Percentiles rank a stretch among this genome's conserved stretches.
phyloP scores from a whole-genome alignment of 2,329 filamentous ascomycete species.

The Pseudogymnoascus sp. region DNA sequence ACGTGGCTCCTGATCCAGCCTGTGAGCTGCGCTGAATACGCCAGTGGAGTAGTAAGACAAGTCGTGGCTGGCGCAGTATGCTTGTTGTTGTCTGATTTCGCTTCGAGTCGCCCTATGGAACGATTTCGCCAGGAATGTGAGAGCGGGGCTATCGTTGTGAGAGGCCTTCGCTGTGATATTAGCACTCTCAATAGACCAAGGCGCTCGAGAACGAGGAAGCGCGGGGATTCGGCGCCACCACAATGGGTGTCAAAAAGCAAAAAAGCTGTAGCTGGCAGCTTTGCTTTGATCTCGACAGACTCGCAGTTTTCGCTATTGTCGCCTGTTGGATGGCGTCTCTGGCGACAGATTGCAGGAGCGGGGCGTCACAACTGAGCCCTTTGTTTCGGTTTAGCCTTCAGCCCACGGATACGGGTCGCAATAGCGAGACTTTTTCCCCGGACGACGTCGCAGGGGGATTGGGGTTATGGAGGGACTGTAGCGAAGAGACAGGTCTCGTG shows the following conservation, averaged over 20 bases:
- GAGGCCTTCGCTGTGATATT: constrained; percentile 1
- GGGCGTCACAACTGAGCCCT: background rate
- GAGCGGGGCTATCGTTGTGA: constrained; percentile 4
- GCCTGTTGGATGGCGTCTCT: background rate
- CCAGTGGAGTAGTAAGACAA: background rate
- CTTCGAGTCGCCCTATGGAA: background rate
- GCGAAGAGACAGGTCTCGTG: constrained; percentile 1
- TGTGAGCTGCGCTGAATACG: background rate
- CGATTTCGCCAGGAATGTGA: constrained; percentile 2
- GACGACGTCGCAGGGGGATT: background rate
- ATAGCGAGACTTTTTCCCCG: background rate
- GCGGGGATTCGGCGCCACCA: background rate
- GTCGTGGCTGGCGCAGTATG: constrained; percentile 1
- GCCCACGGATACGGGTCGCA: background rate
- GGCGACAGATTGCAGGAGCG: background rate
- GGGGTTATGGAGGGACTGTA: background rate
- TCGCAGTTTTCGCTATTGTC: background rate
- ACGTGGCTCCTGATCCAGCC: background rate
- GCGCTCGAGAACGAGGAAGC: background rate
- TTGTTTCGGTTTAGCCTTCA: background rate
- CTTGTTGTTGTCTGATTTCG: constrained; percentile 4
- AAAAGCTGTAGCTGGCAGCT: background rate
- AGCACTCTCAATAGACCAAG: background rate
- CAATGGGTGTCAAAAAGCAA: background rate
- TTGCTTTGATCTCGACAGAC: background rate